A percentile compares a stretch with the other conserved stretches of the same genome.
Evolutionary conservation across 163 green algal species (phyloP).

Genomic region (Botryococcus braunii): DNA sequence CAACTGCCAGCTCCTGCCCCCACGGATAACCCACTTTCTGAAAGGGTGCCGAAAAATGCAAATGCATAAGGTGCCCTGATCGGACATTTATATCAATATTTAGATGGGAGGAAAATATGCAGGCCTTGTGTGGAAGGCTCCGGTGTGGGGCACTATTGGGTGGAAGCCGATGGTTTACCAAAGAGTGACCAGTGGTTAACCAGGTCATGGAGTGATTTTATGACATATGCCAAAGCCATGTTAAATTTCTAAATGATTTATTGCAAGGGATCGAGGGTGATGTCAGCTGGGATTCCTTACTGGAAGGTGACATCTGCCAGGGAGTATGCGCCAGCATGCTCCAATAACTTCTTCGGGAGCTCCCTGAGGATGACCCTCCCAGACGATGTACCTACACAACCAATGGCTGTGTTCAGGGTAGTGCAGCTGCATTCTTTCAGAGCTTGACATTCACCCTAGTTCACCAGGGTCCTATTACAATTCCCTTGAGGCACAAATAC

Average conservation of each 20-base stretch:
- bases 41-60: not conserved
- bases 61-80: no score
- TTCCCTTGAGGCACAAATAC: no score
- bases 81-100: no score
- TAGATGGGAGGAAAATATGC: no score
- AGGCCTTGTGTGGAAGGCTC: not conserved
- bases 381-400: no score
- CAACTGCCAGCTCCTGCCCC: slow-evolving; percentile 20
- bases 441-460: no score
- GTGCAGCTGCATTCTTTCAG: no score
- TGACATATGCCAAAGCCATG: not conserved
- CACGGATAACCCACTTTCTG: not conserved
- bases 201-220: not conserved
- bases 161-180: no score
- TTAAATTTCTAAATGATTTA: not conserved
- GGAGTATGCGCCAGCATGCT: slow-evolving; percentile 12
- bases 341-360: slow-evolving; percentile 11
- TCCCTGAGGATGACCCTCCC: slow-evolving; percentile 2
- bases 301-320: slow-evolving; percentile 20
- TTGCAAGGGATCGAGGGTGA: not conserved
- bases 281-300: not conserved
- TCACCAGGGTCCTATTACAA: no score
- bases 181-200: not conserved
- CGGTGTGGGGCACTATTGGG: no score
- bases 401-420: no score